Base-by-base conservation (phyloP, 2,329 filamentous ascomycete genomes). In the Ascochyta lentis region DNA sequence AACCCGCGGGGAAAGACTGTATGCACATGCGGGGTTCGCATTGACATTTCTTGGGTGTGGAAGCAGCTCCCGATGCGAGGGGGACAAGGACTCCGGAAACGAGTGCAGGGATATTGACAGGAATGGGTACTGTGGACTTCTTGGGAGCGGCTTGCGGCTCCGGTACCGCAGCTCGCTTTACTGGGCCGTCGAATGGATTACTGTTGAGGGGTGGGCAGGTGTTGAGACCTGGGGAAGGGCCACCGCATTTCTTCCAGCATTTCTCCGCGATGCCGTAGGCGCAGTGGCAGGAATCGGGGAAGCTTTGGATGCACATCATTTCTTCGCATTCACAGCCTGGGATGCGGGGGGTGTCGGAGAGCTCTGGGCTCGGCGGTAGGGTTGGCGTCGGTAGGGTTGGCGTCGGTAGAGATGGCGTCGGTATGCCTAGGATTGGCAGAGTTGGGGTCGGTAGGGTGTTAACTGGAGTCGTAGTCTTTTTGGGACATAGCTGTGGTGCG, bases 241-340 rank as follows among this genome's bases (percentile, higher is more conserved):
- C 71, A 3, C 72, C 72, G 52, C 72, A 75, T 26, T 64, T 66
- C 1, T 68, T 45, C 34, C 59, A 69, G 49, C 72, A 75, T 2
- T n/a, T 45, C 24, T 62, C 50, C 29, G 62, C 62, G 16, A 49
- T 59, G n/a, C 43, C 54, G 45, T 71, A 69, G n/a, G 47, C 47
- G 49, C 72, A 75, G 50, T 68, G 54, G 44, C 72, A 75, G 2
- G 64, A 68, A 1, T 64, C 47, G 0, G 72, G 72, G 55, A 62
- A 73, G 7, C 59, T 38, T 48, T 65, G 61, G 7, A 48, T 34
- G 44, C 71, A 73, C 15, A 47, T 45, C 12, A 54, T 49, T 7
- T 46, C 6, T 9, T 67, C 63, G 58, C 69, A 73, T 15, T 33
- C 26, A 16, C 61, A 64, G 5, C 40, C 48, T 7, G 33, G 42